A percentile compares a stretch with the other conserved stretches of the same genome.
Conservation (phyloP, 2,329 filamentous ascomycete genomes). For the Alternaria alternata region DNA sequence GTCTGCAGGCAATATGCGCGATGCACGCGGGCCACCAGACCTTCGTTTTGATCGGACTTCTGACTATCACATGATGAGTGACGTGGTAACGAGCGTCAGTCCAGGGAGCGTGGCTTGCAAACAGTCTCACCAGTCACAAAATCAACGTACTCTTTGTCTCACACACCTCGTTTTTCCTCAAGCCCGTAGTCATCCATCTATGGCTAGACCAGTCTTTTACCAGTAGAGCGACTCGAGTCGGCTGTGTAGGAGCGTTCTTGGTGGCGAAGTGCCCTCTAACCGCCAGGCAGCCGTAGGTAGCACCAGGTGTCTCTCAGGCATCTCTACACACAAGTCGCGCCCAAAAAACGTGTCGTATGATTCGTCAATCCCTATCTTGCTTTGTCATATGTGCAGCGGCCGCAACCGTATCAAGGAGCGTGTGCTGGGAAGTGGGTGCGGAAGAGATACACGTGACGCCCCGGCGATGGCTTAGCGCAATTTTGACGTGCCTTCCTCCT, state of each 20-base stretch:
- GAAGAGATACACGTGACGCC: constrained; percentile 27
- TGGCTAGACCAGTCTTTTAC: constrained; percentile 13
- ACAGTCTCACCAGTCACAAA: not conserved
- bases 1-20: not conserved
- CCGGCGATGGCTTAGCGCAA: constrained; percentile 20
- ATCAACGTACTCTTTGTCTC: not conserved
- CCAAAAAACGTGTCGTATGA: constrained; percentile 7
- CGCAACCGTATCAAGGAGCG: constrained; percentile 3
- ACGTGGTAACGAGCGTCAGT: not conserved
- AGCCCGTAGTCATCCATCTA: not conserved
- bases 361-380: constrained; percentile 22
- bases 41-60: not conserved
- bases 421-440: constrained; percentile 8
- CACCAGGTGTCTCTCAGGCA: constrained; percentile 33
- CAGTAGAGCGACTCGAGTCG: constrained; percentile 24
- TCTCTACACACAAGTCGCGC: constrained; percentile 11
- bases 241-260: constrained; percentile 4
- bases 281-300: constrained; percentile 47
- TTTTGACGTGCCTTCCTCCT: constrained; percentile 20
- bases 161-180: constrained; percentile 2
- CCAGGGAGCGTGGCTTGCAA: not conserved
- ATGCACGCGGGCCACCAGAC: not conserved
- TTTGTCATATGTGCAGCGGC: constrained; percentile 19
- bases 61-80: not conserved
- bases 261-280: constrained; percentile 29